These are phyloP conservation scores for Hypoxylon cercidicola DNA, from an alignment of 495 filamentous ascomycete genomes.

Conservation along the genomic window DNA sequence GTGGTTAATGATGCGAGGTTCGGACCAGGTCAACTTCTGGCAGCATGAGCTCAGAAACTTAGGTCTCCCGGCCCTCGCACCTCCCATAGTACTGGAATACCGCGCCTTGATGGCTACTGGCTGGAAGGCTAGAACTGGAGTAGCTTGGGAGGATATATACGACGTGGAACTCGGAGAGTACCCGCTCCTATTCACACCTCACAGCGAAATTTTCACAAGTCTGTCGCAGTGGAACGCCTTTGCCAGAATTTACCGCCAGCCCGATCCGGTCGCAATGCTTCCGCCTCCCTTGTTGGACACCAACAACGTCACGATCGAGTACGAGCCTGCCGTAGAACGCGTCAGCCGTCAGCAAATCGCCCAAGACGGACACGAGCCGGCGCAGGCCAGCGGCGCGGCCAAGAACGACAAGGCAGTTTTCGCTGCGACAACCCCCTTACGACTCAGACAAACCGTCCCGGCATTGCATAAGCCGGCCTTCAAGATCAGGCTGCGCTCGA, in stretches of 20 bases:
- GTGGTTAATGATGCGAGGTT: constrained; percentile 16
- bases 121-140: constrained; percentile 19
- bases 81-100: not conserved
- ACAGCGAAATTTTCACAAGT: not conserved
- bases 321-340: no score
- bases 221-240: constrained; percentile 15
- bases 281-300: not conserved
- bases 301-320: not conserved
- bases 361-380: no score
- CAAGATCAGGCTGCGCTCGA: no score
- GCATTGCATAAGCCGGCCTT: no score
- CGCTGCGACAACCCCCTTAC: no score
- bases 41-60: constrained; percentile 3
- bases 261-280: not conserved
- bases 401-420: no score
- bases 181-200: constrained; percentile 3
- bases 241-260: not conserved
- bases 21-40: constrained; percentile 16
- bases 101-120: constrained; percentile 7
- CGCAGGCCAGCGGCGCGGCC: no score
- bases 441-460: no score
- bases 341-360: no score
- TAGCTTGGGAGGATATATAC: not conserved
- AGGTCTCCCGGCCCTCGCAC: constrained; percentile 2
- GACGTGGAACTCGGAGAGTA: not conserved